phyloP scores from a whole-genome alignment of 208 protist species.

The Kentomonas sorsogonicus region DNA sequence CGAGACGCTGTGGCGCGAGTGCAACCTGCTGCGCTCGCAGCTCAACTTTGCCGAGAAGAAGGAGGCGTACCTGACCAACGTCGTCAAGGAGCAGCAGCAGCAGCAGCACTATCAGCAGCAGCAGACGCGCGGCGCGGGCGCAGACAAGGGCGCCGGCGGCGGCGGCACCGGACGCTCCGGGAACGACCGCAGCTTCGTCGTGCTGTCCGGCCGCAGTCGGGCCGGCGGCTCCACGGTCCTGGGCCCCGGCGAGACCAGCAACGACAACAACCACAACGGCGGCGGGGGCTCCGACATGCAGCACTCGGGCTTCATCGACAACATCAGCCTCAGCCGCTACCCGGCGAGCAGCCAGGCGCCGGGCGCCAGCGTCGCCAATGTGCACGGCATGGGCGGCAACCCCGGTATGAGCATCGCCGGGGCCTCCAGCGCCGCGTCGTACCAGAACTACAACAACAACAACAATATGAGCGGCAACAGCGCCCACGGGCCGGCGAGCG shows the following conservation, averaged over 20 bases:
- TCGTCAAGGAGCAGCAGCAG: conserved; percentile 19
- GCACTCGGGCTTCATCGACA: neutral
- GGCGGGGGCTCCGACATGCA: neutral
- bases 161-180: neutral
- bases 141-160: conserved; percentile 2
- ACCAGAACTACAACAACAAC: neutral
- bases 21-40: conserved; percentile 71
- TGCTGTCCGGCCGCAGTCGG: neutral
- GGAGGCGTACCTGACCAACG: conserved; percentile 27
- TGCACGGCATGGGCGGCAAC: conserved; percentile 2
- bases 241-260: neutral
- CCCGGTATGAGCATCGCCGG: too few species aligned
- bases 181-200: neutral
- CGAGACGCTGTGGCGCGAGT: conserved; percentile 76
- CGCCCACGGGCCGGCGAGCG: conserved; percentile 4
- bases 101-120: conserved; percentile 8
- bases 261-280: neutral
- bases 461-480: neutral
- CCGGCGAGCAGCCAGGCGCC: neutral
- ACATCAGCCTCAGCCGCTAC: neutral
- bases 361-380: conserved; percentile 1
- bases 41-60: conserved; percentile 43
- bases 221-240: neutral
- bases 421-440: neutral
- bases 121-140: neutral